Base-by-base conservation (phyloP, 441 rosid species). In the Manihot esculenta region DNA sequence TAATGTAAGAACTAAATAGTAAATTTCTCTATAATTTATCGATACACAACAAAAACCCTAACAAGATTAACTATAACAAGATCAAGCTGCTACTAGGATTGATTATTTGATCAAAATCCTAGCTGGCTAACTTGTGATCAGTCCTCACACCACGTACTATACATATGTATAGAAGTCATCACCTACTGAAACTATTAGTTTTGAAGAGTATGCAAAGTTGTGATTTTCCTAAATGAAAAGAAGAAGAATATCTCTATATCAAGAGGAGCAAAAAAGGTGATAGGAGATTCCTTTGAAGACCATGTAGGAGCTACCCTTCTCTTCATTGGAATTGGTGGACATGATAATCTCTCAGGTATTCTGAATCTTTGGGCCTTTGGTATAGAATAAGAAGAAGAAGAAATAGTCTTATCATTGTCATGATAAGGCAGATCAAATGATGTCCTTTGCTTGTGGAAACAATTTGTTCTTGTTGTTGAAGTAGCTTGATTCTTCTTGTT, bases 241-340 rank as follows among this genome's bases (percentile, higher is more conserved):
- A 70, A 71, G 79, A 86, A 84, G 80, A 86, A 86, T 12, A 72
- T 70, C 66, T 86, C 88, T 21, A 81, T 65, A 14, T 86, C 88
- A 3, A 85, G 84, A 71, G 84, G 51, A 35, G 73, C 67, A 54
- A 81, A 84, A 61, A 75, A 83, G 2, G 79, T 53, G 7, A 69
- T 21, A 0, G 83, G 45, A 56, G 86, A 72, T 49, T 18, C 73
- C 24, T 51, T 75, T 5, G 63, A 67, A 24, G 68, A 59, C 9
- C 49, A 63, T 1, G 62, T 78, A 48, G 72, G 68, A 58, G 69
- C 23, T 20, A 54, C 73, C 76, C 77, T 76, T 77, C 62, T 77
- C 83, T 86, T 86, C 87, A 78, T 72, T 6, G 90, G 88, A 77
- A 87, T 85, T 47, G 83, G 81, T 42, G 87, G 87, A 64, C 90